phyloP scores from a whole-genome alignment of 1,284 basidiomycete species.

The Boletus semigastroideus region DNA sequence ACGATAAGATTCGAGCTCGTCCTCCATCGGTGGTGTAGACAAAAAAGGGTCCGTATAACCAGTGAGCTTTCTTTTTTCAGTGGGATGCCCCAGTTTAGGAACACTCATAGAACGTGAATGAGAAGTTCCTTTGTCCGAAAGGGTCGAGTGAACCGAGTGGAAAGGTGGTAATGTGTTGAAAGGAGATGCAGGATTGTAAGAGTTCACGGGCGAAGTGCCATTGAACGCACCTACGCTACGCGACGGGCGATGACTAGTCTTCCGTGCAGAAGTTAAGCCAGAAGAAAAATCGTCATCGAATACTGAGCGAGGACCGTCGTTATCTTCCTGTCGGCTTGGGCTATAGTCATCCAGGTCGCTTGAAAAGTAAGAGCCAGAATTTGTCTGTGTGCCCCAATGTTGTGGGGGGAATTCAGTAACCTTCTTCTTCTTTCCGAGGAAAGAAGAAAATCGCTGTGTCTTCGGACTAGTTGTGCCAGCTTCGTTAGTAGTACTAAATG shows the following conservation, averaged over 20 bases:
- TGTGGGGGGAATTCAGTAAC: conserved; percentile 55
- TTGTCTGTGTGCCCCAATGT: conserved; percentile 56
- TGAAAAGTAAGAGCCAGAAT: conserved; percentile 55
- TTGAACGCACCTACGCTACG: conserved; percentile 19
- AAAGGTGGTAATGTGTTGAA: conserved; percentile 37
- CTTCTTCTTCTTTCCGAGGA: conserved; percentile 53
- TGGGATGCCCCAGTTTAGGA: conserved; percentile 13
- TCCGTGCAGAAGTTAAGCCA: conserved; percentile 37
- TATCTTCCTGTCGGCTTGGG: conserved; percentile 11
- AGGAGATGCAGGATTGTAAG: conserved; percentile 33
- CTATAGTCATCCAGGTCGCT: conserved; percentile 32
- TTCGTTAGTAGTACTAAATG: conserved; percentile 47
- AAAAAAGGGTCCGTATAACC: conserved; percentile 30
- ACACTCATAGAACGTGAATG: conserved; percentile 43
- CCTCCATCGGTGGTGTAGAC: conserved; percentile 21
- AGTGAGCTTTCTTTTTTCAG: conserved; percentile 2
- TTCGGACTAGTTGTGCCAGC: conserved; percentile 38
- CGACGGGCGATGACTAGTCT: conserved; percentile 23
- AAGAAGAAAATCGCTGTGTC: conserved; percentile 36
- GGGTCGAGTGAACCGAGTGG: conserved; percentile 19
- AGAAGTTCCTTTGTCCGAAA: conserved; percentile 27
- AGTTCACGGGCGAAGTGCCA: conserved; percentile 17
- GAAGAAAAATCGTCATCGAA: conserved; percentile 29
- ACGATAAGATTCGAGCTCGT: conserved; percentile 13
- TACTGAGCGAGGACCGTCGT: conserved; percentile 19